Conservation (phyloP, 768 basidiomycete genomes). For the Lentinula guzmanii region DNA sequence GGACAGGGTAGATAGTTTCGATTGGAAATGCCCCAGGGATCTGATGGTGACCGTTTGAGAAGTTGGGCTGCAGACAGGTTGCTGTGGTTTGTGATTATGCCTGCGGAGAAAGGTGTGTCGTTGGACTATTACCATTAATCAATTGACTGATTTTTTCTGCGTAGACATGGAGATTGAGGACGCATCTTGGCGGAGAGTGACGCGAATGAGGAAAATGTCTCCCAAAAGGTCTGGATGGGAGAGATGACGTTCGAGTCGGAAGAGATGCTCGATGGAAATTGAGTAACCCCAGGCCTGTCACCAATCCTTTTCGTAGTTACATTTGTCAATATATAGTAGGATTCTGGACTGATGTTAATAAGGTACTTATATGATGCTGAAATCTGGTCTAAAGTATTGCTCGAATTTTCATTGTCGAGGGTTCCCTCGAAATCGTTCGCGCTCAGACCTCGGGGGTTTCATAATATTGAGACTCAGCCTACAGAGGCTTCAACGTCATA, state of each 20-base stretch:
- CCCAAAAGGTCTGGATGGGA: background rate
- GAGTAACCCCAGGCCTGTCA: background rate
- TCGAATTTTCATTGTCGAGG: background rate
- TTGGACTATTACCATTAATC: background rate
- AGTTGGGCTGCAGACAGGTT: background rate
- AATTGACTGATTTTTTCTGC: background rate
- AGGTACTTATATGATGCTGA: no score
- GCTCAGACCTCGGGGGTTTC: background rate
- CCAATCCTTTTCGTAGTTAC: no score
- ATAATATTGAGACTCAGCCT: background rate
- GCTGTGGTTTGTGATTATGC: background rate
- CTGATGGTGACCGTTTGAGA: background rate
- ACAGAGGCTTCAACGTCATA: background rate
- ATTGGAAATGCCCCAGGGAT: background rate
- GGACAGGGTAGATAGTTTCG: background rate
- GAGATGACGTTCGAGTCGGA: background rate
- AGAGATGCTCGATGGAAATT: slow-evolving; percentile 1
- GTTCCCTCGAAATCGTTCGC: background rate
- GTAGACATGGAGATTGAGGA: slow-evolving; percentile 1
- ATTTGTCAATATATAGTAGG: no score
- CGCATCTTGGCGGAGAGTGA: background rate
- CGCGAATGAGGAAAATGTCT: background rate
- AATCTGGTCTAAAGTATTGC: no score
- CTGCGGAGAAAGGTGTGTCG: background rate
- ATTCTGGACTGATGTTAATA: background rate